Conservation (phyloP, 2,329 filamentous ascomycete genomes). For the Fusarium falciforme region DNA sequence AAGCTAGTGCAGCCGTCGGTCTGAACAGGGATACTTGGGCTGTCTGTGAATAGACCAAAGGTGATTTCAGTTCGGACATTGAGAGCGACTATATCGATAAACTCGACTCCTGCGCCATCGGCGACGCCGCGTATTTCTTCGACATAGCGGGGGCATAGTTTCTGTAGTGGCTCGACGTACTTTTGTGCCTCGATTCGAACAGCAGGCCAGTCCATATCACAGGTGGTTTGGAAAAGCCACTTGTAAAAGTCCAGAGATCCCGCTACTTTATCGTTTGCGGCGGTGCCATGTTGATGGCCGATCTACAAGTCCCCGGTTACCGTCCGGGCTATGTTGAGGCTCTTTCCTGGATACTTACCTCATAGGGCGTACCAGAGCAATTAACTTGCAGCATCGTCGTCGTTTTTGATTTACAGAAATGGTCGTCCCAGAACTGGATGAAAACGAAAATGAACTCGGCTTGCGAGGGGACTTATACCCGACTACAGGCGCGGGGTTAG, state of each 20-base stretch:
- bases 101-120: constrained; percentile 56
- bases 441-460: background rate
- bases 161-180: constrained; percentile 20
- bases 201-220: constrained; percentile 28
- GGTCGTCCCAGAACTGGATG: too few species aligned
- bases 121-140: constrained; percentile 64
- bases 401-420: background rate
- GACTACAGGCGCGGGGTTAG: background rate
- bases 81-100: constrained; percentile 66
- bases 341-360: background rate
- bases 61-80: constrained; percentile 53
- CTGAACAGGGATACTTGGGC: constrained; percentile 22
- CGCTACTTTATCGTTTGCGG: constrained; percentile 13
- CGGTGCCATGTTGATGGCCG: constrained; percentile 28
- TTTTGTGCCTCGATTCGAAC: constrained; percentile 25
- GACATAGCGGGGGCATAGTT: constrained; percentile 7
- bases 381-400: constrained; percentile 15
- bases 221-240: constrained; percentile 24
- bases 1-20: constrained; percentile 67
- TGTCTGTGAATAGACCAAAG: constrained; percentile 61
- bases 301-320: constrained; percentile 1
- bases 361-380: constrained; percentile 26
- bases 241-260: constrained; percentile 34
- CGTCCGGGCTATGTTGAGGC: background rate
- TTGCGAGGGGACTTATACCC: background rate